Conservation (phyloP, 768 basidiomycete genomes). For the Pholiota microspora region DNA sequence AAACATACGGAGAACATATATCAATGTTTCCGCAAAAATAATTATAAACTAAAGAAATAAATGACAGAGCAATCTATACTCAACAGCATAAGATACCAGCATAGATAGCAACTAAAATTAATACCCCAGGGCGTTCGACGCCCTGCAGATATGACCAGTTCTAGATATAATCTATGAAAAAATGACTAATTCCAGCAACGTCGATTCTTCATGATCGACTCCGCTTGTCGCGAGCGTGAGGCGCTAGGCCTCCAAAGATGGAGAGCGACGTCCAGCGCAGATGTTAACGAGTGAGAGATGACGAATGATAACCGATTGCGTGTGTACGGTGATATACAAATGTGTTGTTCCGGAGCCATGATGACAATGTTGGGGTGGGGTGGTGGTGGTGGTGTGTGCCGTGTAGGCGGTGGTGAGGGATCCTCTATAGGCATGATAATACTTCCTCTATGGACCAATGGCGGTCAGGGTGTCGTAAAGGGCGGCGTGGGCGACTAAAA, state of each 20-base stretch:
- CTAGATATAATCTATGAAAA: not conserved
- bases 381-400: not conserved
- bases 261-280: not conserved
- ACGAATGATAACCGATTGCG: not conserved
- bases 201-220: not conserved
- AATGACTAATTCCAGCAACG: not conserved
- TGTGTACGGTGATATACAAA: slow-evolving; percentile 11
- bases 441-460: not conserved
- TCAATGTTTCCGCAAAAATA: not conserved
- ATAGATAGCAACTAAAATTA: not conserved
- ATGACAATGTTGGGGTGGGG: not conserved
- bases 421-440: not conserved
- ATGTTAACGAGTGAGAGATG: not conserved
- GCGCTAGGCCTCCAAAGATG: not conserved
- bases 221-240: slow-evolving; percentile 1
- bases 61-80: slow-evolving; percentile 1
- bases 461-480: not conserved
- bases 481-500: not conserved
- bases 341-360: not conserved
- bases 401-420: not conserved
- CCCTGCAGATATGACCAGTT: slow-evolving; percentile 26
- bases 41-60: not conserved
- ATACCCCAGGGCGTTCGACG: slow-evolving; percentile 32
- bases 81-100: not conserved
- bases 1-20: not conserved